phyloP scores from a whole-genome alignment of 1,284 basidiomycete species.

The Stygiomarasmius scandens region DNA sequence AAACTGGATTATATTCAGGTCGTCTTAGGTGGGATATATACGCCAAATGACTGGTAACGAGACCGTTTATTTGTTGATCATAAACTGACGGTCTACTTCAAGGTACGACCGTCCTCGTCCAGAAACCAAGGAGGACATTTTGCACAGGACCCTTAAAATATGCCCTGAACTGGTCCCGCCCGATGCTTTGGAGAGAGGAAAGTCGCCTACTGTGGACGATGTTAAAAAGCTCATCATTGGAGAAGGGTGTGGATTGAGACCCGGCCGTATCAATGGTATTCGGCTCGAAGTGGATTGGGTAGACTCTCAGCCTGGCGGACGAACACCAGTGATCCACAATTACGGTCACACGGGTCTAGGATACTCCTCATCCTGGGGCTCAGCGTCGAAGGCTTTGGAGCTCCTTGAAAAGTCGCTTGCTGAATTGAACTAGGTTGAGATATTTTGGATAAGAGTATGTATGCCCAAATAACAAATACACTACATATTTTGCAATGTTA shows the following conservation, averaged over 20 bases:
- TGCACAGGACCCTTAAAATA: constrained; percentile 49
- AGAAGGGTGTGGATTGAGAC: constrained; percentile 74
- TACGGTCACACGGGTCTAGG: constrained; percentile 78
- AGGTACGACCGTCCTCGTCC: constrained; percentile 56
- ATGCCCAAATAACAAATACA: no score
- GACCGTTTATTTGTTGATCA: not conserved
- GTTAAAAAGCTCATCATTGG: constrained; percentile 47
- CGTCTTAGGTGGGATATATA: constrained; percentile 24
- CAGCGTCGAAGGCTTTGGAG: constrained; percentile 57
- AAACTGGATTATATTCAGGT: constrained; percentile 15
- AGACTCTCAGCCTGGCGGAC: constrained; percentile 15
- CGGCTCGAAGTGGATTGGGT: constrained; percentile 65
- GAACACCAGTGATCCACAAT: constrained; percentile 47
- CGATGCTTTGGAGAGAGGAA: constrained; percentile 12
- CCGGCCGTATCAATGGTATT: constrained; percentile 68
- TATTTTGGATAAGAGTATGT: not conserved
- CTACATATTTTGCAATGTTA: no score
- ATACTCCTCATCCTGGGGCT: constrained; percentile 77
- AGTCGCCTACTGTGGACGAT: constrained; percentile 11
- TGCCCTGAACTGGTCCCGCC: constrained; percentile 61
- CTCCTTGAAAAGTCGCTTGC: constrained; percentile 51
- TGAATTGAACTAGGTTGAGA: not conserved
- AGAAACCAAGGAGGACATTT: constrained; percentile 53
- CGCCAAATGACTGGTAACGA: constrained; percentile 22
- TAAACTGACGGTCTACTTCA: not conserved